phyloP scores from a whole-genome alignment of 2,329 filamentous ascomycete species.

The Botrytis fabae region DNA sequence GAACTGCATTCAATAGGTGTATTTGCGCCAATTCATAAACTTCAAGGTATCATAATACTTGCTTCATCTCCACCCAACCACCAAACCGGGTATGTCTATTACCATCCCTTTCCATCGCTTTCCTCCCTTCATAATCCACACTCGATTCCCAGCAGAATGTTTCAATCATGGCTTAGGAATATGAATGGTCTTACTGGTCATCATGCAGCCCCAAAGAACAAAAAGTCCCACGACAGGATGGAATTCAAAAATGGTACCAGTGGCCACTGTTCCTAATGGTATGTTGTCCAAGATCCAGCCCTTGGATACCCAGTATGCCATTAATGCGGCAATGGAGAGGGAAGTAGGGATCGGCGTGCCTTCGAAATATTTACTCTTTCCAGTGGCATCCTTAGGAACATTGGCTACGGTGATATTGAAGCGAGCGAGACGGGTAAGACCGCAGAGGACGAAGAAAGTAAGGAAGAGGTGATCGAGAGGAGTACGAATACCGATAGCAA shows the following conservation, averaged over 20 bases:
- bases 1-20: not conserved
- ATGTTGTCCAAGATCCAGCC: slow-evolving; percentile 77
- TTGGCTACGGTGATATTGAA: slow-evolving; percentile 95
- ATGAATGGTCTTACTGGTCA: slow-evolving; percentile 93
- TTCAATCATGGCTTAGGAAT: slow-evolving; percentile 75
- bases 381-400: slow-evolving; percentile 86
- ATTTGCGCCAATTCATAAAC: slow-evolving; percentile 13
- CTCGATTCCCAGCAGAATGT: not conserved
- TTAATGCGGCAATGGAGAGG: slow-evolving; percentile 74
- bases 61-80: slow-evolving; percentile 2
- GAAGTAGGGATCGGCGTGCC: slow-evolving; percentile 95
- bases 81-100: slow-evolving; percentile 2
- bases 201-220: slow-evolving; percentile 83
- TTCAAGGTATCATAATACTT: slow-evolving; percentile 23
- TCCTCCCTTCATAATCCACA: not conserved
- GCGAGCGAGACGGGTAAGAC: slow-evolving; percentile 86
- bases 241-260: slow-evolving; percentile 72
- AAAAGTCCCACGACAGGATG: slow-evolving; percentile 83
- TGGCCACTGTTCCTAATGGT: slow-evolving; percentile 70
- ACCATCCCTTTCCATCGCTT: not conserved
- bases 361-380: slow-evolving; percentile 95
- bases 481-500: slow-evolving; percentile 85
- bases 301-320: slow-evolving; percentile 85
- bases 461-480: slow-evolving; percentile 76
- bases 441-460: slow-evolving; percentile 90